Evolutionary conservation across 208 protist genomes (phyloP).

Genomic region (Tritrichomonas musculus): DNA sequence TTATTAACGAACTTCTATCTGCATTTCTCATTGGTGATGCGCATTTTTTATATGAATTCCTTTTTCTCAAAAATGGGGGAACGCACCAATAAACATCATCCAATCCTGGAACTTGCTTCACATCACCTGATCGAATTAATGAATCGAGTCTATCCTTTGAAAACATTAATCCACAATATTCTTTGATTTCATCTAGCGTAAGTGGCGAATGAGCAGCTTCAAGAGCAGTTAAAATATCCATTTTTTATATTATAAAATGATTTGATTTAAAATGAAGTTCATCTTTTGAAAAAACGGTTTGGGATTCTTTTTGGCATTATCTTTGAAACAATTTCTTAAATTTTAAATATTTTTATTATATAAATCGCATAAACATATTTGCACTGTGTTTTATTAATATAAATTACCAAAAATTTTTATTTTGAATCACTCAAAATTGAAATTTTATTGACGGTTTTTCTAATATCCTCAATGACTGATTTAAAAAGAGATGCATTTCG

Average conservation of each 20-base stretch:
- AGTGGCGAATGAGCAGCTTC: background rate
- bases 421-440: no score
- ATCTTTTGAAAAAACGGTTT: no score
- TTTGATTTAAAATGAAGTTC: no score
- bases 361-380: no score
- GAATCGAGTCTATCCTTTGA: background rate
- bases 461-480: background rate
- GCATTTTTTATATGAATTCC: background rate
- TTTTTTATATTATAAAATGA: no score
- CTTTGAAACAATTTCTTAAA: no score
- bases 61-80: background rate
- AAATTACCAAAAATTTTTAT: no score
- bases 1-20: background rate
- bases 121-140: background rate
- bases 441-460: no score
- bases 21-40: background rate
- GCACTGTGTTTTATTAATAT: no score
- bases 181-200: background rate
- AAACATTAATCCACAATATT: background rate
- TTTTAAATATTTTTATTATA: no score
- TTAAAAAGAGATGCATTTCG: background rate
- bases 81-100: conserved; percentile 12
- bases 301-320: no score
- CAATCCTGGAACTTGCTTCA: background rate
- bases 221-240: background rate